These are phyloP conservation scores for Ogataea wickerhamii DNA, from an alignment of 805 yeast genomes.

Conservation along the genomic window DNA sequence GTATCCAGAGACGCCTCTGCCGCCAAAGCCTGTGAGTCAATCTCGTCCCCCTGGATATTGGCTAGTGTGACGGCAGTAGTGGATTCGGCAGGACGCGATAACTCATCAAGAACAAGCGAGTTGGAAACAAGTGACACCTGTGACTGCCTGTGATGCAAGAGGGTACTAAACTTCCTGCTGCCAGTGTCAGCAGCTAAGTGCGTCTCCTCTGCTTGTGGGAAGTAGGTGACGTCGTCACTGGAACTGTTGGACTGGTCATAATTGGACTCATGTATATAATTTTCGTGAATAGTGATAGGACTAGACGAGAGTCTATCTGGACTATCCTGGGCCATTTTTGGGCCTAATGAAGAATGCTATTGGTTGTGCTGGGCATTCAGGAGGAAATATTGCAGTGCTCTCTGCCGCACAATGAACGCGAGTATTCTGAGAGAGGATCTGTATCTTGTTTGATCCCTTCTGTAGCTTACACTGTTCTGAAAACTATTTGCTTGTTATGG, in stretches of 20 bases:
- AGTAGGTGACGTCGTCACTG: constrained; percentile 5
- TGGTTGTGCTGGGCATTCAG: no score
- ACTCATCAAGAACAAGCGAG: constrained; percentile 18
- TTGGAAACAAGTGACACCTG: constrained; percentile 19
- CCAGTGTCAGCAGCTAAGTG: background rate
- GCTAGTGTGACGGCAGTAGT: constrained; percentile 32
- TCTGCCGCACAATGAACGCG: no score
- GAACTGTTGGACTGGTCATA: constrained; percentile 7
- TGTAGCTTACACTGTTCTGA: no score
- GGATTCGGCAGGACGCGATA: constrained; percentile 25
- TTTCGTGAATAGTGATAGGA: constrained; percentile 24
- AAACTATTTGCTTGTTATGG: no score
- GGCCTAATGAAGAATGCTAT: no score
- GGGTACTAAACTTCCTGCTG: background rate
- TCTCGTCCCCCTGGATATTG: constrained; percentile 13
- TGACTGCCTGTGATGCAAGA: constrained; percentile 16
- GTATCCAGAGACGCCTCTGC: background rate
- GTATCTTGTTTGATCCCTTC: no score
- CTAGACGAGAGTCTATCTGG: constrained; percentile 7
- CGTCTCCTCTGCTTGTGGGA: background rate
- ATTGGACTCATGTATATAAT: constrained; percentile 19
- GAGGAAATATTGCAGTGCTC: no score
- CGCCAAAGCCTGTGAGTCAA: background rate
- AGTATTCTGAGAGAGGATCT: no score
- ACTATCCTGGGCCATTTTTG: background rate